Base-by-base conservation (phyloP, 2,329 filamentous ascomycete species). In the Phaeoacremonium minimum region DNA sequence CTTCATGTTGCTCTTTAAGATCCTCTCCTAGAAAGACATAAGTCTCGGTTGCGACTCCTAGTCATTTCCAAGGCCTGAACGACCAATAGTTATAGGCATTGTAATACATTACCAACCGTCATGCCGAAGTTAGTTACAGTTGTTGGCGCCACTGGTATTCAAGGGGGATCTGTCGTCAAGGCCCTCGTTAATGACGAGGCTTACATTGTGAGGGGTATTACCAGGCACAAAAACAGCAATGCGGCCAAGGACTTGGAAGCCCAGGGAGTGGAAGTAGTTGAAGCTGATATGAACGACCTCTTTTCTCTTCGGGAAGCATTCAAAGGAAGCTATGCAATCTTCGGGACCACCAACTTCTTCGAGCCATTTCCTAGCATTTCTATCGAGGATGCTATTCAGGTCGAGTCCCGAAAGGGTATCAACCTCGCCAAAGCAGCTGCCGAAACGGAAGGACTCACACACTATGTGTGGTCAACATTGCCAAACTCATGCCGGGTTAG, bases 401-500 rank as follows among this genome's bases (percentile, higher is more conserved):
- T 58, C 15, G 68, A 71, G 48, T 47, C 50, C 13, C 36, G 40
- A 9, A 63, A 67, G 28, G 66, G 59, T 6, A 61, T 57, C 44
- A 69, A 64, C 28, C 40, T 71, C 5, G 66, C 64, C 4, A 53
- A 55, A 5, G 66, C 66, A 4, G 67, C 67, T 1, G 52, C 58
- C 1, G 40, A 46, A 7, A 62, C 52, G 0, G 12, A 46, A 0
- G 58, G 61, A 0, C 53, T 72, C 1, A 49, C 65, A 36, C 64
- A 69, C 41, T 71, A 61, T 44, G 53, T 71, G 36, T 70, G 65
- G 64, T 66, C 60, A 7, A 70, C 67, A 1, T 52, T 67, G 5
- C 67, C 67, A 2, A 56, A 58, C 22, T 47, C 54, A 5, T 47
- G 43, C 20, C 45, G 40, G 11, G 49, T 60, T 13, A 55, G 55